Percentiles rank a stretch among this genome's conserved stretches.
These are phyloP conservation scores for Thymus mandschuricus DNA, from an alignment of 257 asterid genomes.

Conservation along the genomic window DNA sequence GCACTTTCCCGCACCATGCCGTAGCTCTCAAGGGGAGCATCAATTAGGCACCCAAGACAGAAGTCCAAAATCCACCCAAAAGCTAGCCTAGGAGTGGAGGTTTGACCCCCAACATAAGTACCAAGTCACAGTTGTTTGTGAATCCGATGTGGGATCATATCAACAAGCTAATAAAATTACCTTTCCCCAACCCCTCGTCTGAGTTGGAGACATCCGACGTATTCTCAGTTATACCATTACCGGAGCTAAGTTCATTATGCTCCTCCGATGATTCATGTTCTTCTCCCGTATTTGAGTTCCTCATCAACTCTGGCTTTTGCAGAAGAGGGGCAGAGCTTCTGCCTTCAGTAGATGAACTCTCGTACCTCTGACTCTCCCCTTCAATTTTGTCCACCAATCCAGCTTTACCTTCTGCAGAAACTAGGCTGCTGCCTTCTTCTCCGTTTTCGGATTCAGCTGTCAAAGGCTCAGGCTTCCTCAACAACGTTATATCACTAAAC, in stretches of 20 bases:
- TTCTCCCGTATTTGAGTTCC: conserved; percentile 41
- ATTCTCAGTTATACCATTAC: conserved; percentile 27
- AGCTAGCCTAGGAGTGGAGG: too few relatives aligned
- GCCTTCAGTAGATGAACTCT: conserved; percentile 28
- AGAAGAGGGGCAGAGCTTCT: conserved; percentile 36
- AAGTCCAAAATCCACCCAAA: too few relatives aligned
- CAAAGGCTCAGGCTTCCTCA: conserved; percentile 72
- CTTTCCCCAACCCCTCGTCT: conserved; percentile 49
- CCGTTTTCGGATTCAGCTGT: conserved; percentile 29
- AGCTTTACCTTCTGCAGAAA: conserved; percentile 34
- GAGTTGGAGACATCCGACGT: conserved; percentile 26
- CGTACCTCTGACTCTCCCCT: conserved; percentile 30
- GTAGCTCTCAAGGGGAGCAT: too few relatives aligned
- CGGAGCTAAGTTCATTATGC: conserved; percentile 34
- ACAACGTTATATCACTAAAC: conserved; percentile 72
- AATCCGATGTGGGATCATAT: too few relatives aligned
- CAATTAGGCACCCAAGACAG: too few relatives aligned
- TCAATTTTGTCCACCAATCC: conserved; percentile 28
- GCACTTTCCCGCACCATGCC: too few relatives aligned
- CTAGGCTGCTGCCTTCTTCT: conserved; percentile 33
- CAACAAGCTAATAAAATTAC: conserved; percentile 44
- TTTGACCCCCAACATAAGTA: too few relatives aligned
- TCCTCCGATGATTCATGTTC: conserved; percentile 42
- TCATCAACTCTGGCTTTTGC: conserved; percentile 49
- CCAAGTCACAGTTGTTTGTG: too few relatives aligned